Evolutionary conservation across 2,329 filamentous ascomycete species (phyloP).

Genomic region (Aspergillus vadensis): DNA sequence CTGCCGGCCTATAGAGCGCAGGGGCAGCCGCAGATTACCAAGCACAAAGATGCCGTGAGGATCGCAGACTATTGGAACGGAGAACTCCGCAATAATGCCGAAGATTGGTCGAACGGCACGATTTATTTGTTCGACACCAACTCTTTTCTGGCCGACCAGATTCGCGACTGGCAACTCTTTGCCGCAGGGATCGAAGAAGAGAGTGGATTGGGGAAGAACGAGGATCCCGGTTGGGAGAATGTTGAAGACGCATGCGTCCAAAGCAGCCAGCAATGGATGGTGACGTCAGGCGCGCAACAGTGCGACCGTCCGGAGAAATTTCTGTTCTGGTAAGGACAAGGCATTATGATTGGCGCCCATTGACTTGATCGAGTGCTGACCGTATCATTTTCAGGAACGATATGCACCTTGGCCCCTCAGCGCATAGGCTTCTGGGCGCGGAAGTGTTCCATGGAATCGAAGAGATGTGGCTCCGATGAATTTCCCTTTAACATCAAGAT

Average conservation of each 20-base stretch:
- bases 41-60: slow-evolving; percentile 38
- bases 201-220: slow-evolving; percentile 37
- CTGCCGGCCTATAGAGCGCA: slow-evolving; percentile 37
- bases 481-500: slow-evolving; percentile 5
- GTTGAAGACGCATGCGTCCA: slow-evolving; percentile 39
- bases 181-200: slow-evolving; percentile 37
- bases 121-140: slow-evolving; percentile 46
- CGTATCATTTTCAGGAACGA: slow-evolving; percentile 38
- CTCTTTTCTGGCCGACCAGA: slow-evolving; percentile 41
- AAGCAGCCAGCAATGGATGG: slow-evolving; percentile 29
- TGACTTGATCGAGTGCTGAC: slow-evolving; percentile 11
- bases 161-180: slow-evolving; percentile 42
- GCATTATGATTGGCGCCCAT: slow-evolving; percentile 10
- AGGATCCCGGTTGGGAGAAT: slow-evolving; percentile 39
- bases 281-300: slow-evolving; percentile 33
- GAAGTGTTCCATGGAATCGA: slow-evolving; percentile 43
- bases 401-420: slow-evolving; percentile 43
- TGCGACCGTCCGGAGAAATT: slow-evolving; percentile 42
- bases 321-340: slow-evolving; percentile 43
- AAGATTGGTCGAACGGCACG: slow-evolving; percentile 36
- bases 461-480: slow-evolving; percentile 32
- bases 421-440: slow-evolving; percentile 41
- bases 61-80: slow-evolving; percentile 40
- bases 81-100: slow-evolving; percentile 30
- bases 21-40: slow-evolving; percentile 23